phyloP scores from a whole-genome alignment of 2,329 filamentous ascomycete species.

The Teratosphaeriaceae sp. region DNA sequence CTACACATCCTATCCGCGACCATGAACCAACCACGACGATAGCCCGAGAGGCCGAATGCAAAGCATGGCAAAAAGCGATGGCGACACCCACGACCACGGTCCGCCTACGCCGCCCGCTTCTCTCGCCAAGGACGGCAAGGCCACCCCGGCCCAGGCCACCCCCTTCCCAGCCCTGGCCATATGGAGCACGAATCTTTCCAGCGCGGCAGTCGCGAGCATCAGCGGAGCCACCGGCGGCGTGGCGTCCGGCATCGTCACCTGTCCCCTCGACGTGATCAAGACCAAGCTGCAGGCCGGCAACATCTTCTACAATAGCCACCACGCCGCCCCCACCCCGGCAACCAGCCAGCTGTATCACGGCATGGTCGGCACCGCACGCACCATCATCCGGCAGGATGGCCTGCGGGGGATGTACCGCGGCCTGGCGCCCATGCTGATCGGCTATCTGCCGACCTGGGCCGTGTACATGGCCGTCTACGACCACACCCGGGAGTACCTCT shows the following conservation, averaged over 20 bases:
- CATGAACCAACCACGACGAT: constrained; percentile 14
- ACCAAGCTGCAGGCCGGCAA: constrained; percentile 77
- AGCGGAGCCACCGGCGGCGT: constrained; percentile 86
- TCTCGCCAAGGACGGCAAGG: background rate
- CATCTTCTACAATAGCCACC: background rate
- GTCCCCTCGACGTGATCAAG: constrained; percentile 97
- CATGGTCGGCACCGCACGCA: constrained; percentile 73
- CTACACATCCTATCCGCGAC: background rate
- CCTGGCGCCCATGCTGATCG: constrained; percentile 86
- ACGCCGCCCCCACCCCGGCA: constrained; percentile 27
- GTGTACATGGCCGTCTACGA: constrained; percentile 98
- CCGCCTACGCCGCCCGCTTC: constrained; percentile 2
- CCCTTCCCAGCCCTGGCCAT: constrained; percentile 32
- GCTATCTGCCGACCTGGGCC: constrained; percentile 95
- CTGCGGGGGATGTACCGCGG: constrained; percentile 87
- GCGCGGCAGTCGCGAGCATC: constrained; percentile 65
- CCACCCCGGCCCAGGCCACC: constrained; percentile 16
- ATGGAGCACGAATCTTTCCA: constrained; percentile 43
- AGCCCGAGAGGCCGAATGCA: constrained; percentile 25
- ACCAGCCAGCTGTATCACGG: constrained; percentile 67
- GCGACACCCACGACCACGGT: constrained; percentile 25
- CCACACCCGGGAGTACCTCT: constrained; percentile 69
- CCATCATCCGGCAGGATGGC: constrained; percentile 85
- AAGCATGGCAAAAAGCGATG: constrained; percentile 13
- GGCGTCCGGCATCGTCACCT: constrained; percentile 89